Conservation (phyloP, 805 yeast species). For the Priceomyces carsonii region DNA sequence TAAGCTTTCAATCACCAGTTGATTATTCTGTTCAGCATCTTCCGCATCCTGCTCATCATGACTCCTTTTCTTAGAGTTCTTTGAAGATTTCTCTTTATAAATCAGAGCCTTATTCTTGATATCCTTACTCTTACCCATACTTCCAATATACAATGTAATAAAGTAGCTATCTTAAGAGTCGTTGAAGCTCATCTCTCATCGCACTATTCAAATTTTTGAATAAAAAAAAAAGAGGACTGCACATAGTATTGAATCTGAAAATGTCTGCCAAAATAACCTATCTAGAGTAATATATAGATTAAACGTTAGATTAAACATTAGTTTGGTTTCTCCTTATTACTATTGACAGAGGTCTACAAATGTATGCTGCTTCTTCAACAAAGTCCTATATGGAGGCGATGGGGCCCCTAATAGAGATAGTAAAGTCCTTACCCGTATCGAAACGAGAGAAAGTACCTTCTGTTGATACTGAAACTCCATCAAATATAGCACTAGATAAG, state of each 20-base stretch:
- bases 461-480: constrained; percentile 35
- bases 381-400: constrained; percentile 78
- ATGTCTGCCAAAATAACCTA: too few species aligned
- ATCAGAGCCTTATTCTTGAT: neutral
- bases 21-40: constrained; percentile 39
- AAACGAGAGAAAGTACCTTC: constrained; percentile 30
- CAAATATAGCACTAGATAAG: constrained; percentile 21
- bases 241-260: too few species aligned
- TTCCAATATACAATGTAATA: too few species aligned
- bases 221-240: too few species aligned
- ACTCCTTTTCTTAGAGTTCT: constrained; percentile 18
- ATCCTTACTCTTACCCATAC: constrained; percentile 1
- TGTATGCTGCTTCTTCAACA: constrained; percentile 57
- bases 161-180: neutral
- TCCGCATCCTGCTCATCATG: constrained; percentile 29
- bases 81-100: neutral
- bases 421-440: constrained; percentile 28
- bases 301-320: too few species aligned
- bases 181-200: constrained; percentile 5
- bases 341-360: neutral
- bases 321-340: too few species aligned
- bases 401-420: constrained; percentile 62
- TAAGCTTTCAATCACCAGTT: constrained; percentile 52
- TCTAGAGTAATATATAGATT: too few species aligned
- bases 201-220: too few species aligned